phyloP scores from a whole-genome alignment of 1,284 basidiomycete genomes.

The Bjerkandera adusta region DNA sequence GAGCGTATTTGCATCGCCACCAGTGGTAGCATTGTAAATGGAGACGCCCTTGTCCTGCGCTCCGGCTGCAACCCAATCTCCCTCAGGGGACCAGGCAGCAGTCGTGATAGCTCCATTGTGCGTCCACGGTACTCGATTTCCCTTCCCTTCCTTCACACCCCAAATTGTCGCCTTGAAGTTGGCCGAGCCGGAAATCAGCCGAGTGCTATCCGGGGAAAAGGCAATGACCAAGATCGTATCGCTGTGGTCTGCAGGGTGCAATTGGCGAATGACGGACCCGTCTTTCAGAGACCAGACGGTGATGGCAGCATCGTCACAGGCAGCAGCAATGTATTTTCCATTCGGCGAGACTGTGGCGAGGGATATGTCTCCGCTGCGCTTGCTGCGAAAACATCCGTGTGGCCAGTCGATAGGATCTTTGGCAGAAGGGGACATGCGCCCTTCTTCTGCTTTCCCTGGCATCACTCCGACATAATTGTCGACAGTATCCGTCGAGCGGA shows the following conservation, averaged over 20 bases:
- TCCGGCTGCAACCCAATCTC: conserved; percentile 21
- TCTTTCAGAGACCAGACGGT: conserved; percentile 25
- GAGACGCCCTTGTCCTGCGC: conserved; percentile 23
- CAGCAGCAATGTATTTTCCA: conserved; percentile 11
- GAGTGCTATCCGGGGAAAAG: conserved; percentile 10
- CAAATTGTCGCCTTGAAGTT: conserved; percentile 2
- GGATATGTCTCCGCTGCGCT: background rate
- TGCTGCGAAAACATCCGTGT: background rate
- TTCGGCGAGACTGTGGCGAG: conserved; percentile 6
- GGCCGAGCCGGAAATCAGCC: conserved; percentile 3
- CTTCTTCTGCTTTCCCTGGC: background rate
- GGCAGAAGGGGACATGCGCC: background rate
- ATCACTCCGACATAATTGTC: background rate
- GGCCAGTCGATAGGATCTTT: background rate
- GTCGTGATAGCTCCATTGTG: conserved; percentile 22
- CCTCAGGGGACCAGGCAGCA: conserved; percentile 25
- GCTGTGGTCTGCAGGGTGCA: conserved; percentile 19
- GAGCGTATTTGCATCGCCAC: conserved; percentile 16
- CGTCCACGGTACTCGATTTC: conserved; percentile 7
- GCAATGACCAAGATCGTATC: conserved; percentile 7
- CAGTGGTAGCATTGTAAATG: conserved; percentile 21
- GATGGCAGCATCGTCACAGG: conserved; percentile 20
- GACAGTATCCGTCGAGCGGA: background rate
- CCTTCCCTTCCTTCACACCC: background rate
- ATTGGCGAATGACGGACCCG: conserved; percentile 12